Conservation (phyloP, 305 asterid species). For the Solanum chacoense region DNA sequence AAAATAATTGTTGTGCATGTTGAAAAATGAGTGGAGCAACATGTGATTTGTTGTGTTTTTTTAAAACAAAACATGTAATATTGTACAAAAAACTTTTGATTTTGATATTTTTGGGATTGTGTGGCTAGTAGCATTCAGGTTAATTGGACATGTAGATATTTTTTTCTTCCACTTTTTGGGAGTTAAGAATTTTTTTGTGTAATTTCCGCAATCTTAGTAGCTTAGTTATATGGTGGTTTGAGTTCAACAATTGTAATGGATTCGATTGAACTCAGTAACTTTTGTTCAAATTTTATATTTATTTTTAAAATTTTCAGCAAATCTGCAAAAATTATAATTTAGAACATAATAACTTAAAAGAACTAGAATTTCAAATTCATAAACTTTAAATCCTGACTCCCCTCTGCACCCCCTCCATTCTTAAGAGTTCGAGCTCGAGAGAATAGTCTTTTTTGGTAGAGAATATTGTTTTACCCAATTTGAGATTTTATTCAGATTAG, state of each 20-base stretch:
- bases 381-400: not conserved
- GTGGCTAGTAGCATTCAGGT: not conserved
- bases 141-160: not conserved
- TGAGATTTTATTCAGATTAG: not conserved
- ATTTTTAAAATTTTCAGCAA: no score
- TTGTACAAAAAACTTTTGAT: not conserved
- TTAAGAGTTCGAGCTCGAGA: not conserved
- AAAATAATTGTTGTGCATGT: not conserved
- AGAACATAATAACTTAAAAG: not conserved
- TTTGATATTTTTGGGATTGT: not conserved
- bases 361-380: not conserved
- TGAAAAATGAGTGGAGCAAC: slow-evolving; percentile 1
- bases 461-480: not conserved
- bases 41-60: slow-evolving; percentile 3
- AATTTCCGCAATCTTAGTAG: not conserved
- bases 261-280: not conserved
- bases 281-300: no score
- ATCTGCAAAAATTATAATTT: no score
- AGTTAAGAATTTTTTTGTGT: not conserved
- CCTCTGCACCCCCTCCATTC: not conserved
- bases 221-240: not conserved
- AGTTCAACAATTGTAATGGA: not conserved
- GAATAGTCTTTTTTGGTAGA: not conserved
- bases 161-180: not conserved
- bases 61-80: not conserved